Conservation (phyloP, 2,329 filamentous ascomycete genomes). For the Stemphylium vesicarium region DNA sequence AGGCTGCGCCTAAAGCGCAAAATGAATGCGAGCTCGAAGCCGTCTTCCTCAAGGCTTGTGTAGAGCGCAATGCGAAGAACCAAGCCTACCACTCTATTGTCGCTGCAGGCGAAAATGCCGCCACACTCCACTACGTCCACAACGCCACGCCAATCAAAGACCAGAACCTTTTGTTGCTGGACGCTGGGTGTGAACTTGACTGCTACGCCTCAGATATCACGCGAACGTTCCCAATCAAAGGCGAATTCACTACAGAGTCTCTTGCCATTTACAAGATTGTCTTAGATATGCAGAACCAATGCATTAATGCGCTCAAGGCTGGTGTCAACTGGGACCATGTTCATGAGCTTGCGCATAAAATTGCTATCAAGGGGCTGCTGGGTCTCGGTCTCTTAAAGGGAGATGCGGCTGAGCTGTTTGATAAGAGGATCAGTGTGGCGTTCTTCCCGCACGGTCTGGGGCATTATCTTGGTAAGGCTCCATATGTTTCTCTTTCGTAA, state of each 20-base stretch:
- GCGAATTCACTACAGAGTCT: slow-evolving; percentile 55
- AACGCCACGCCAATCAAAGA: slow-evolving; percentile 51
- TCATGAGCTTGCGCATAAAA: slow-evolving; percentile 77
- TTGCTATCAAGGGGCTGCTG: slow-evolving; percentile 81
- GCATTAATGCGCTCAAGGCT: slow-evolving; percentile 73
- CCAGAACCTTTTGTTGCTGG: slow-evolving; percentile 81
- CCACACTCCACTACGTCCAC: slow-evolving; percentile 85
- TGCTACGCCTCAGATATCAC: slow-evolving; percentile 70
- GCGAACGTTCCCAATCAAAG: slow-evolving; percentile 81
- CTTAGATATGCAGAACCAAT: slow-evolving; percentile 82
- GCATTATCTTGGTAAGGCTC: slow-evolving; percentile 54
- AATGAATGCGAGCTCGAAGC: slow-evolving; percentile 87
- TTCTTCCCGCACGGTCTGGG: slow-evolving; percentile 61
- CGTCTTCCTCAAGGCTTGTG: slow-evolving; percentile 76
- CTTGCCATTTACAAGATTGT: slow-evolving; percentile 77
- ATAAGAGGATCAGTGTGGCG: slow-evolving; percentile 53
- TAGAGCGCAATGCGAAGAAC: slow-evolving; percentile 76
- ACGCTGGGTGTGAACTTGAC: slow-evolving; percentile 71
- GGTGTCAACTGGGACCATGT: slow-evolving; percentile 82
- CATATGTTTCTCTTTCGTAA: no score
- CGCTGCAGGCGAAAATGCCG: slow-evolving; percentile 78
- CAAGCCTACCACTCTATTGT: slow-evolving; percentile 90
- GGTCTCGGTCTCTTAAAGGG: slow-evolving; percentile 74
- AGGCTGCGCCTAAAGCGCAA: slow-evolving; percentile 64
- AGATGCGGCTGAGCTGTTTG: slow-evolving; percentile 58